Evolutionary conservation across 345 rosid species (phyloP), one percentile per base, ranked within the genome.

Genomic region (Acer negundo): DNA sequence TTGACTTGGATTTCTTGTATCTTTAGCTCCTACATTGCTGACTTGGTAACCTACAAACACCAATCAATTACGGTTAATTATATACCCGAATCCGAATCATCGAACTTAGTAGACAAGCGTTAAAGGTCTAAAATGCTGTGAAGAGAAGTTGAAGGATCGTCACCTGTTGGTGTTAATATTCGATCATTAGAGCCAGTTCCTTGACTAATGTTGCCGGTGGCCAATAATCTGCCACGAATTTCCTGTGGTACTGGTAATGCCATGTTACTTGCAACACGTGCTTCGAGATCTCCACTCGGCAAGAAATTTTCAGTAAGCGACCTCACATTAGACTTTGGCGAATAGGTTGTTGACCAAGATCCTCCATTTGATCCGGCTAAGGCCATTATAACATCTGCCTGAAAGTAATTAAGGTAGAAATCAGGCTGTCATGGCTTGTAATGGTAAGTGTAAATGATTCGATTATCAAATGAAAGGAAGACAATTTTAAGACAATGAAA

Each of bases 301-400:
- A 66, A n/a, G 70, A 75, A 28, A 64, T 67, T 80, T 80, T 87
- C 90, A 67, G 73, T 70, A 22, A 64, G 76, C 3, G 83, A 72
- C 81, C 80, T 82, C 1, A 61, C 22, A 1, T 66, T 62, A 16
- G 91, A 85, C 78, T 92, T 92, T 24, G 95, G 88, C 5, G 95
- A 89, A 90, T 83, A 88, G 10, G 84, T 84, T 3, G 99, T 96
- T 26, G 99, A 90, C 99, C 99, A 96, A 15, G 99, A 94, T 75
- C 91, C 95, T 68, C 98, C 98, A 62, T 89, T 96, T 74, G 98
- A 96, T 79, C 99, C 95, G 40, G 99, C 99, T 69, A 96, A 80
- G 26, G 97, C 91, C 99, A 96, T 92, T 82, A 96, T 96, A 76
- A 90, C 88, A 78, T 96, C 98, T 23, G 97, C 98, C 99, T 96